phyloP scores from a whole-genome alignment of 768 basidiomycete genomes.

The Lactarius sp. region DNA sequence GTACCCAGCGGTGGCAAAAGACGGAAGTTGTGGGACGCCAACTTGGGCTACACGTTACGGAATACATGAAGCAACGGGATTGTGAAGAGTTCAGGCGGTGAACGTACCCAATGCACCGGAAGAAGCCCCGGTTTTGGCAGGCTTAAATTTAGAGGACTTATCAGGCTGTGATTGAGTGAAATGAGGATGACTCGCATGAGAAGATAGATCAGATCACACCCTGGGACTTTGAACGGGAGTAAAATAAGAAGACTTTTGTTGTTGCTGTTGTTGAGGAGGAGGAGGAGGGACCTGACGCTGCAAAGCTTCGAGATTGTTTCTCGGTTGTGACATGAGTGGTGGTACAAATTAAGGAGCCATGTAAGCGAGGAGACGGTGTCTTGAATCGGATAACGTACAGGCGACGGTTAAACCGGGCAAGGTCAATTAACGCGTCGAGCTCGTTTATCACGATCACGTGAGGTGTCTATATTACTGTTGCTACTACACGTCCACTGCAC shows the following conservation, averaged over 20 bases:
- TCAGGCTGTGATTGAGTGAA: neutral
- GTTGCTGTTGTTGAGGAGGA: neutral
- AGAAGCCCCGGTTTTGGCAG: slow-evolving; percentile 16
- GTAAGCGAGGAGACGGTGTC: neutral
- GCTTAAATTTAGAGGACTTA: slow-evolving; percentile 25
- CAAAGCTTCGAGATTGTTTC: slow-evolving; percentile 26
- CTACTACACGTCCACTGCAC: no score
- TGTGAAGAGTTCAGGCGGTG: neutral
- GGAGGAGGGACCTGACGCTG: slow-evolving; percentile 17
- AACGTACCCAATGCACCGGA: slow-evolving; percentile 1
- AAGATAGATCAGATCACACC: slow-evolving; percentile 1
- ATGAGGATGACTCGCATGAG: neutral
- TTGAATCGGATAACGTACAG: slow-evolving; percentile 8
- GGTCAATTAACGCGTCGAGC: slow-evolving; percentile 9
- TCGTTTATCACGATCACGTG: slow-evolving; percentile 11
- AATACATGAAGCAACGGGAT: neutral
- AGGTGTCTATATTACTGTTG: no score
- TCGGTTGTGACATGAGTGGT: slow-evolving; percentile 25
- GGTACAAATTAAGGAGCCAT: neutral
- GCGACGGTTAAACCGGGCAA: neutral
- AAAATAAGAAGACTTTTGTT: slow-evolving; percentile 16
- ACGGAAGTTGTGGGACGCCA: neutral
- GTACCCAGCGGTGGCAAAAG: slow-evolving; percentile 16
- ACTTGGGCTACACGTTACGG: neutral
- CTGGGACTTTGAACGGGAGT: slow-evolving; percentile 14